Evolutionary conservation across 257 asterid species (phyloP), one percentile per base, ranked within the genome.

Genomic region (Ligustrum vulgare): DNA sequence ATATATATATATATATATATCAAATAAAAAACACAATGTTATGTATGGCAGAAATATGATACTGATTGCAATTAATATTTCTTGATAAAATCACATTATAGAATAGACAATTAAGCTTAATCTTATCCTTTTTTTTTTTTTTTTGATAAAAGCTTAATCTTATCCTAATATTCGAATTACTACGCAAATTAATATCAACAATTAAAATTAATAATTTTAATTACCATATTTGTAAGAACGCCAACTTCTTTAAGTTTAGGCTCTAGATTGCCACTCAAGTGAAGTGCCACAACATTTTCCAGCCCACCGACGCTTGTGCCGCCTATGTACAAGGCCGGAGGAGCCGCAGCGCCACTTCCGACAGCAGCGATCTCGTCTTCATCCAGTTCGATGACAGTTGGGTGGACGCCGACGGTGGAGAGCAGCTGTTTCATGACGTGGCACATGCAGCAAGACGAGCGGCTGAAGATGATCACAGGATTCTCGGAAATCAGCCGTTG

Each of bases 391-490:
- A 94, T 91, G 71, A 94, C 93, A 45, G 98, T 94, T 3, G 98
- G 97, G 70, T 88, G 89, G 60, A 90, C 98, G 8, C 98, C 97
- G 35, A 92, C 47, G 75, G 88, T 76, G 49, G 93, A 81, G 33
- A 94, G 90, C 78, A 94, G 88, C 60, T 84, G 78, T 79, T 83
- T 90, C 98, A 94, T 94, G 68, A 86, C 98, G 80, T 94, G 93
- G 85, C 97, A 92, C 97, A 94, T 94, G 94, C 93, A 92, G 77
- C 98, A 94, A 33, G 98, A 78, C 1, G 96, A 76, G 31, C 97
- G 94, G 85, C 88, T 88, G 82, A 94, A 92, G 73, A 94, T 92
- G 78, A 94, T 73, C 72, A 94, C 90, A 7, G 97, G 98, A 39
- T 92, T 92, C 77, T 94, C 98, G 33, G 91, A 71, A 68, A 92